Percentiles rank a stretch among this genome's conserved stretches.
Conservation (phyloP, 2,329 filamentous ascomycete species). For the Fusarium sp. region DNA sequence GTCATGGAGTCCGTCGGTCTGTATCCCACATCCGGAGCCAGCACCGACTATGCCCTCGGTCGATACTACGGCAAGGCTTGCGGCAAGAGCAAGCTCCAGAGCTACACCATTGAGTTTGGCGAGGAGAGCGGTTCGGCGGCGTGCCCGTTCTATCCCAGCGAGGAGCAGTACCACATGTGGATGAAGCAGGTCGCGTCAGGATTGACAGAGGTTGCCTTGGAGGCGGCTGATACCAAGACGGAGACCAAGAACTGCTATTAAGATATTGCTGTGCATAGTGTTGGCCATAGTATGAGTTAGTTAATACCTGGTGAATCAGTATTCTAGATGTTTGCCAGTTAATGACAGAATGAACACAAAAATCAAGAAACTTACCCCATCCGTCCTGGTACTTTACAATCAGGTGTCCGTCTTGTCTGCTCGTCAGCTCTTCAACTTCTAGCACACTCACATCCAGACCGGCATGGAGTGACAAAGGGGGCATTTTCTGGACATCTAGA, state of each 20-base stretch:
- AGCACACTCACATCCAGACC: slow-evolving; percentile 2
- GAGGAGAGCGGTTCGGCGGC: slow-evolving; percentile 24
- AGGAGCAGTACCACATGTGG: slow-evolving; percentile 53
- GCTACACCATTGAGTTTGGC: slow-evolving; percentile 60
- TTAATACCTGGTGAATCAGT: slow-evolving; percentile 3
- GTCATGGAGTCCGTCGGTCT: slow-evolving; percentile 53
- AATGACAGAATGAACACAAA: neutral
- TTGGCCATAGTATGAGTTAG: neutral
- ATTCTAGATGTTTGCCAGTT: neutral
- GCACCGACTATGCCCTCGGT: slow-evolving; percentile 58
- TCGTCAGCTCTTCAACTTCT: too few species aligned
- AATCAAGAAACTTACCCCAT: neutral
- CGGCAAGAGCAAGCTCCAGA: slow-evolving; percentile 51
- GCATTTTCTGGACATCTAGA: slow-evolving; percentile 43
- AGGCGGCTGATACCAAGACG: slow-evolving; percentile 38
- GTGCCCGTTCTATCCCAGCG: slow-evolving; percentile 58
- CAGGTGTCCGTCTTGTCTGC: neutral
- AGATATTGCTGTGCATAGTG: neutral
- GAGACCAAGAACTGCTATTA: slow-evolving; percentile 30
- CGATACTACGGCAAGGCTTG: slow-evolving; percentile 52
- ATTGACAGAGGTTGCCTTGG: slow-evolving; percentile 58
- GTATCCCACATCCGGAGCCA: slow-evolving; percentile 57
- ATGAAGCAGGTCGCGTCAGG: slow-evolving; percentile 56
- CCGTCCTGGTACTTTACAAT: neutral
- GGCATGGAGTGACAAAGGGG: slow-evolving; percentile 38